phyloP scores from a whole-genome alignment of 164 flowering plant genomes.

The Macadamia integrifolia region DNA sequence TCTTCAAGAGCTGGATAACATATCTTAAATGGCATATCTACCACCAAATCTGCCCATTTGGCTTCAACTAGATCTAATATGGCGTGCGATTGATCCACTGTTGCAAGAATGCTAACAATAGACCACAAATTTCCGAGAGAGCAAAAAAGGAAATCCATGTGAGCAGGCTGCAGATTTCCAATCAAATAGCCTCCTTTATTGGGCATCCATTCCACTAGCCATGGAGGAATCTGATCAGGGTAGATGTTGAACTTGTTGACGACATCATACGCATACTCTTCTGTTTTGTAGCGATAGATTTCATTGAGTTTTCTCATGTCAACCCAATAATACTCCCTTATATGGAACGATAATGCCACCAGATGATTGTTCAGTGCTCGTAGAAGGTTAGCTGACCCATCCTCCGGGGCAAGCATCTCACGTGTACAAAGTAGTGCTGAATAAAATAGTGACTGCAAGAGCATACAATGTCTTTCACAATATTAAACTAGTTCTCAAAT shows the following conservation, averaged over 20 bases:
- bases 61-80: conserved; percentile 82
- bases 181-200: conserved; percentile 77
- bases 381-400: conserved; percentile 67
- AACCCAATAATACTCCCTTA: conserved; percentile 86
- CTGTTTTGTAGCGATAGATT: conserved; percentile 85
- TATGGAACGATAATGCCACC: conserved; percentile 79
- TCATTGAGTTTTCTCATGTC: conserved; percentile 78
- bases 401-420: conserved; percentile 84
- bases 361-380: conserved; percentile 74
- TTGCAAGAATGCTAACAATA: conserved; percentile 68
- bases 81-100: conserved; percentile 71
- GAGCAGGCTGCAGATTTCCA: conserved; percentile 91
- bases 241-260: conserved; percentile 91
- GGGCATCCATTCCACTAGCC: conserved; percentile 91
- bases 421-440: conserved; percentile 83
- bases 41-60: conserved; percentile 76
- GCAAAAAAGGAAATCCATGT: conserved; percentile 94
- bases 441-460: conserved; percentile 74
- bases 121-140: conserved; percentile 89
- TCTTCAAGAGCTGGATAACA: conserved; percentile 90
- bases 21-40: conserved; percentile 83
- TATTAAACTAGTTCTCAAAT: neutral
- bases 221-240: conserved; percentile 86
- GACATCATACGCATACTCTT: conserved; percentile 90
- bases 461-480: neutral